Percentiles rank a stretch among this genome's conserved stretches.
phyloP scores from a whole-genome alignment of 306 rosid genomes.

The Prunus davidiana region DNA sequence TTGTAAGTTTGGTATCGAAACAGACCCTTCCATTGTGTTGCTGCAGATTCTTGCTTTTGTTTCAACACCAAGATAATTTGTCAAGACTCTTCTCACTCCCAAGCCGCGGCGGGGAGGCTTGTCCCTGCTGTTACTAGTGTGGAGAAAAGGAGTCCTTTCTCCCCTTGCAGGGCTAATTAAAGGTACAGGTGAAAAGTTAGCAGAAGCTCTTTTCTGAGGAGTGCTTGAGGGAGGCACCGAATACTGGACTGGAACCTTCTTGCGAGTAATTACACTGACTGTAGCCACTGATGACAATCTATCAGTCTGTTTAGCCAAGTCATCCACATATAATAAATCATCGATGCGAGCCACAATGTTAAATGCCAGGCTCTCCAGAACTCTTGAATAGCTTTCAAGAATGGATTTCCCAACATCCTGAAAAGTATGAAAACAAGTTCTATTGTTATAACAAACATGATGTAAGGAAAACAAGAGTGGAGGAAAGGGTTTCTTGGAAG shows the following conservation, averaged over 20 bases:
- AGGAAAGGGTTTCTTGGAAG: background rate
- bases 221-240: constrained; percentile 78
- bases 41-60: constrained; percentile 56
- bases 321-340: constrained; percentile 80
- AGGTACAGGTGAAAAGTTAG: constrained; percentile 58
- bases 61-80: constrained; percentile 91
- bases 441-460: background rate
- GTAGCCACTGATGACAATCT: constrained; percentile 52
- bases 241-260: constrained; percentile 43
- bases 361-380: constrained; percentile 86
- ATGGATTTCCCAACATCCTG: constrained; percentile 97
- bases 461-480: background rate
- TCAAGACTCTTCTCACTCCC: constrained; percentile 80
- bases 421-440: background rate
- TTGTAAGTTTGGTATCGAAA: constrained; percentile 13
- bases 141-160: constrained; percentile 82
- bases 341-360: constrained; percentile 88
- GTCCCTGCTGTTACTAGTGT: constrained; percentile 29
- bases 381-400: constrained; percentile 94
- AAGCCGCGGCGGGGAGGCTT: constrained; percentile 70
- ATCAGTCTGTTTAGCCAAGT: constrained; percentile 73
- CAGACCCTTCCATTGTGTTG: constrained; percentile 49
- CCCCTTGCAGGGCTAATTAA: constrained; percentile 75
- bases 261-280: constrained; percentile 54
- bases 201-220: constrained; percentile 49